Conservation (phyloP, 768 basidiomycete genomes). For the Russula sp. region DNA sequence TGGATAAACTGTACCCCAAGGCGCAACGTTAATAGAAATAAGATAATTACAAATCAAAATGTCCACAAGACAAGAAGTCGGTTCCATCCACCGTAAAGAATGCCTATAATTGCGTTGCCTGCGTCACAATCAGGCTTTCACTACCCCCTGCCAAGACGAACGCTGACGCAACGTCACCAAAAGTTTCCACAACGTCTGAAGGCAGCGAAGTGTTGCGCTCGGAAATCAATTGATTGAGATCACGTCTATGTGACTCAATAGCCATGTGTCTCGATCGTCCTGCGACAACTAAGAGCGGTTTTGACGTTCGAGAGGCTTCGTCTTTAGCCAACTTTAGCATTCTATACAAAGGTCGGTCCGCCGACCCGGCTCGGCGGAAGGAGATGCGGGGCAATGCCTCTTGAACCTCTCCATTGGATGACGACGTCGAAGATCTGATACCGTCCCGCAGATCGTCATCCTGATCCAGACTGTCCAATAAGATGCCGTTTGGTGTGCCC, state of each 20-base stretch:
- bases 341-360: slow-evolving; percentile 51
- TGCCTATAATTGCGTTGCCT: slow-evolving; percentile 34
- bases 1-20: no score
- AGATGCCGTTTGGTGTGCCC: slow-evolving; percentile 59
- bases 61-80: background rate
- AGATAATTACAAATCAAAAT: background rate
- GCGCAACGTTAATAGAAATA: no score
- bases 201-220: slow-evolving; percentile 41
- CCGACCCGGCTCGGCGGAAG: slow-evolving; percentile 44
- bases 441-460: slow-evolving; percentile 68
- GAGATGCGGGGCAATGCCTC: slow-evolving; percentile 55
- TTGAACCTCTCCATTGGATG: slow-evolving; percentile 29
- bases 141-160: slow-evolving; percentile 49
- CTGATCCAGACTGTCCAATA: slow-evolving; percentile 60
- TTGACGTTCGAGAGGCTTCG: slow-evolving; percentile 25
- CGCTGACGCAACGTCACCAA: slow-evolving; percentile 72
- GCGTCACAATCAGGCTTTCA: slow-evolving; percentile 51
- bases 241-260: slow-evolving; percentile 49
- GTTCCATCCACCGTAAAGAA: background rate
- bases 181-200: slow-evolving; percentile 58
- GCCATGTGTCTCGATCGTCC: slow-evolving; percentile 75
- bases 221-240: slow-evolving; percentile 47
- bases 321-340: slow-evolving; percentile 41
- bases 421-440: slow-evolving; percentile 37
- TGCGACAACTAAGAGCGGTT: slow-evolving; percentile 51